phyloP scores from a whole-genome alignment of 2,329 filamentous ascomycete genomes.

The Colletotrichum orchidophilum region DNA sequence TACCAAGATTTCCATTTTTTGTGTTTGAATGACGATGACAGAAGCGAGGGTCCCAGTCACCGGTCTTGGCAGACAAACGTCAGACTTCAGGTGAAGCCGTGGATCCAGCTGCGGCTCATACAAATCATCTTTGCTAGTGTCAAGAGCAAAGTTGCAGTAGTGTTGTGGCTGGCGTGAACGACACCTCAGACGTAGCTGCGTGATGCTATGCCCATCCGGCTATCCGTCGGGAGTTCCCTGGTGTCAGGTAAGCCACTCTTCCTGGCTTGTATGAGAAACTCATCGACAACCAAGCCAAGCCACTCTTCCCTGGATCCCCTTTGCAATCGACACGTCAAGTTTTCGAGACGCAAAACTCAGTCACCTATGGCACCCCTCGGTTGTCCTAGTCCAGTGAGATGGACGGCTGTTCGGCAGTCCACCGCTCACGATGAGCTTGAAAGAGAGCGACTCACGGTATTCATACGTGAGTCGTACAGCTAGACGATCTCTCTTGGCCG shows the following conservation, averaged over 20 bases:
- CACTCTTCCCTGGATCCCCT: background rate
- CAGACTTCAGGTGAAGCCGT: background rate
- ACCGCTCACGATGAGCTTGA: slow-evolving; percentile 15
- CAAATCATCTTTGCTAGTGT: background rate
- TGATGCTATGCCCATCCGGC: background rate
- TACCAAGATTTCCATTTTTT: background rate
- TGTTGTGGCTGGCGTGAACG: slow-evolving; percentile 8
- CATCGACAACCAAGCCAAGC: background rate
- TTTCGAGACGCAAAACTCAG: background rate
- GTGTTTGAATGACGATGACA: background rate
- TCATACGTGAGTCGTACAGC: slow-evolving; percentile 29
- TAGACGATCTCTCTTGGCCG: slow-evolving; percentile 22
- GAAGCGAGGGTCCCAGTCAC: background rate
- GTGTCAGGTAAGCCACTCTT: background rate
- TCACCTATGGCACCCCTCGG: background rate
- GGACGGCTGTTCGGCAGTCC: slow-evolving; percentile 24
- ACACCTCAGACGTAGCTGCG: slow-evolving; percentile 3
- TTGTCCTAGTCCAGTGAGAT: slow-evolving; percentile 22
- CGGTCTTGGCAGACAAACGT: slow-evolving; percentile 9
- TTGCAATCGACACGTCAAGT: slow-evolving; percentile 10
- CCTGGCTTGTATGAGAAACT: background rate
- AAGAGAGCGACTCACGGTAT: slow-evolving; percentile 17
- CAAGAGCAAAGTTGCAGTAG: slow-evolving; percentile 20
- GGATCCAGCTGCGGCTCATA: slow-evolving; percentile 12
- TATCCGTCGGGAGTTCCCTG: slow-evolving; percentile 6